Evolutionary conservation across 345 rosid species (phyloP).

Genomic region (Anacardium occidentale): DNA sequence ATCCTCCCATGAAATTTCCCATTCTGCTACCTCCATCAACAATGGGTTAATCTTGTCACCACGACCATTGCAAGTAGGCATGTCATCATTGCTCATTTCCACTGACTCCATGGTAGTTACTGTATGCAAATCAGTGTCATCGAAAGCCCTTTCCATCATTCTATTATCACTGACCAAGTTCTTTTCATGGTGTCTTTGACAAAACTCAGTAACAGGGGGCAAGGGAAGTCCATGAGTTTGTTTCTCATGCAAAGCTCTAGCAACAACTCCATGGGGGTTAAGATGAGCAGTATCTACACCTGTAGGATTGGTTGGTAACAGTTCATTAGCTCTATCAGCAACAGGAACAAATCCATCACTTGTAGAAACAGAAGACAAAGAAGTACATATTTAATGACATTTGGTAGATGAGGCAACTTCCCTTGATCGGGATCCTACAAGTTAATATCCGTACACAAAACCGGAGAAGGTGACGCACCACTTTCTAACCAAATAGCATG

Average conservation of each 20-base stretch:
- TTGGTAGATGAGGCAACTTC: constrained; percentile 29
- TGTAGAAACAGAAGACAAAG: constrained; percentile 32
- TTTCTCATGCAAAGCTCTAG: constrained; percentile 16
- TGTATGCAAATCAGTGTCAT: constrained; percentile 29
- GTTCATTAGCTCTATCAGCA: constrained; percentile 29
- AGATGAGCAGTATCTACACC: constrained; percentile 20
- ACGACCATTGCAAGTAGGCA: constrained; percentile 37
- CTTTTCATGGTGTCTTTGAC: constrained; percentile 35
- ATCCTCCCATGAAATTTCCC: constrained; percentile 97
- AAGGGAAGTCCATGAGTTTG: constrained; percentile 27
- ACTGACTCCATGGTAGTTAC: constrained; percentile 36
- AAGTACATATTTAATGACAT: constrained; percentile 26
- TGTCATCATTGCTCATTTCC: constrained; percentile 32
- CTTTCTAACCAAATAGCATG: constrained; percentile 87
- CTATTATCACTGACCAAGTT: constrained; percentile 27
- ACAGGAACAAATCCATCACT: constrained; percentile 35
- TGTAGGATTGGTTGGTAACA: constrained; percentile 19
- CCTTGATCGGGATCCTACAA: constrained; percentile 42
- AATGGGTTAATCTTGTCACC: constrained; percentile 58
- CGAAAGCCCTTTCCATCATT: constrained; percentile 18
- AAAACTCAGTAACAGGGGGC: constrained; percentile 34
- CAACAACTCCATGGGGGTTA: constrained; percentile 21
- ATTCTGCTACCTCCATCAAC: constrained; percentile 77
- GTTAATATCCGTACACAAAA: constrained; percentile 65
- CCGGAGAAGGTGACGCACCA: constrained; percentile 88